Conservation (phyloP, 306 rosid species). For the Casuarina cunninghamiana region DNA sequence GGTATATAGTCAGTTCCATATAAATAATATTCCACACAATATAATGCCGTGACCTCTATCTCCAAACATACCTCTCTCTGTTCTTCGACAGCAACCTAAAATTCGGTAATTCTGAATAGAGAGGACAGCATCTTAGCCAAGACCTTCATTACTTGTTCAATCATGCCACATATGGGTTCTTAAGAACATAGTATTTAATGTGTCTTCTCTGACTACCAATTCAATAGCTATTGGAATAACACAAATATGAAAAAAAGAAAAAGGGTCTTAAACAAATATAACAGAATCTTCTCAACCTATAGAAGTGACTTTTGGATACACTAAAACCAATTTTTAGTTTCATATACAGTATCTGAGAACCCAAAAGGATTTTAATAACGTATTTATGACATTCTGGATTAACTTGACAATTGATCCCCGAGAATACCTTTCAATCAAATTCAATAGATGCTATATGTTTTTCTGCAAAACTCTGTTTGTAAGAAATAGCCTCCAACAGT, state of each 20-base stretch:
- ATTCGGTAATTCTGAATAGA: neutral
- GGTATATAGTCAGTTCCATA: conserved; percentile 8
- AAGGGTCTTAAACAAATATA: neutral
- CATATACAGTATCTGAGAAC: neutral
- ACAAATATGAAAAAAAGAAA: neutral
- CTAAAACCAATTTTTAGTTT: neutral
- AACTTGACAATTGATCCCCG: conserved; percentile 14
- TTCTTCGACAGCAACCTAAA: neutral
- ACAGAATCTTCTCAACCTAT: neutral
- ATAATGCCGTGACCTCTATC: neutral
- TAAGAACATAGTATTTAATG: no score
- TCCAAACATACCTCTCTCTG: neutral
- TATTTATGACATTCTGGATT: neutral
- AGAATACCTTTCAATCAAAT: conserved; percentile 76
- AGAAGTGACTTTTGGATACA: neutral
- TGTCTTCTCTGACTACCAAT: no score
- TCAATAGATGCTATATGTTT: conserved; percentile 65
- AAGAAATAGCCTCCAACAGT: conserved; percentile 64
- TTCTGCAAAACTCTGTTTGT: conserved; percentile 48
- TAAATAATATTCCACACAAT: neutral
- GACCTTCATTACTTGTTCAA: no score
- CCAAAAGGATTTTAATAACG: neutral
- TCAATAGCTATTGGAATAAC: neutral
- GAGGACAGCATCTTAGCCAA: neutral
- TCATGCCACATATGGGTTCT: no score